These are phyloP conservation scores for Collybia sordida DNA, from an alignment of 768 basidiomycete genomes.

Conservation along the genomic window DNA sequence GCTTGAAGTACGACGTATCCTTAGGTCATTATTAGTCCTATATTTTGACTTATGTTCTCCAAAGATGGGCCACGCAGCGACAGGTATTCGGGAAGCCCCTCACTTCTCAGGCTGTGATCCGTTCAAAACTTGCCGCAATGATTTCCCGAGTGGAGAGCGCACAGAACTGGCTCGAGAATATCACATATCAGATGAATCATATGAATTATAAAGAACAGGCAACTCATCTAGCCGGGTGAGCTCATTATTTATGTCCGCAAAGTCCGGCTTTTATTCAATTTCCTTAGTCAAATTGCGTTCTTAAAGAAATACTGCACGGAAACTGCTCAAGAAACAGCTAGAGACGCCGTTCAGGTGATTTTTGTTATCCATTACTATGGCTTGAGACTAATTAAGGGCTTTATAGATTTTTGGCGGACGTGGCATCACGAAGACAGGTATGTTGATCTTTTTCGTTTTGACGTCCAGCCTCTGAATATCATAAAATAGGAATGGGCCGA, in stretches of 20 bases:
- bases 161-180: conserved; percentile 84
- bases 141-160: conserved; percentile 77
- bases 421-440: conserved; percentile 77
- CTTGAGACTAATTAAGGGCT: conserved; percentile 18
- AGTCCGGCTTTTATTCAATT: neutral
- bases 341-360: conserved; percentile 61
- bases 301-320: conserved; percentile 79
- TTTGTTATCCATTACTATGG: neutral
- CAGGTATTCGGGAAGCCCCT: conserved; percentile 79
- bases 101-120: conserved; percentile 67
- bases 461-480: too few species aligned
- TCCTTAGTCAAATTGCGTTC: conserved; percentile 66
- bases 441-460: conserved; percentile 22
- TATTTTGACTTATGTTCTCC: neutral
- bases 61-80: conserved; percentile 74
- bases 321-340: conserved; percentile 75
- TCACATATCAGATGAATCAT: conserved; percentile 86
- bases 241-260: neutral
- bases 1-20: conserved; percentile 61
- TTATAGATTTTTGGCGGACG: conserved; percentile 79
- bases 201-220: conserved; percentile 84
- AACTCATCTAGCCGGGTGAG: conserved; percentile 68
- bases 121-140: conserved; percentile 77
- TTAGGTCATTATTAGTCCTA: neutral
- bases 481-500: conserved; percentile 1